Conservation (phyloP, 345 rosid species). For the Linum trigynum region DNA sequence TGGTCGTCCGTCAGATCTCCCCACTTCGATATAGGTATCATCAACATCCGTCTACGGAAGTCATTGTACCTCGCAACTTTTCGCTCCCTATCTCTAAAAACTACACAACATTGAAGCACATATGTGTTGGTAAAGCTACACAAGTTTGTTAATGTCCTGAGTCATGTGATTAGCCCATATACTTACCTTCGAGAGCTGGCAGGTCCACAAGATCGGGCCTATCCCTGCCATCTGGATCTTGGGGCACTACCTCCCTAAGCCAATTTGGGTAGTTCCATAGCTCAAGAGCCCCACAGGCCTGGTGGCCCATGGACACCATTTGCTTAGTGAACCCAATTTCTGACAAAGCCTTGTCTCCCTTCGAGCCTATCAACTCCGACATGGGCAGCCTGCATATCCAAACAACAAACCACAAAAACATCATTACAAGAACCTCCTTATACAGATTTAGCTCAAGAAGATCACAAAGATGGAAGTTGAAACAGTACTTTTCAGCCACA, state of each 20-base stretch:
- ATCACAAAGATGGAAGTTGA: no score
- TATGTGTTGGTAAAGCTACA: no score
- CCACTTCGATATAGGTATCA: constrained; percentile 48
- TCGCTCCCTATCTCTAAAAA: constrained; percentile 57
- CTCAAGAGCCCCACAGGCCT: constrained; percentile 45
- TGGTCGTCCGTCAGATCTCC: constrained; percentile 51
- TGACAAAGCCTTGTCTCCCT: constrained; percentile 31
- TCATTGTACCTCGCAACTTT: constrained; percentile 48
- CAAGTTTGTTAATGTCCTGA: no score
- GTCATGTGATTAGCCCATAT: no score
- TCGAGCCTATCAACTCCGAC: constrained; percentile 26
- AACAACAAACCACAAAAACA: background rate
- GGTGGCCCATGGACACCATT: constrained; percentile 66
- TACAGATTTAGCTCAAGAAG: no score
- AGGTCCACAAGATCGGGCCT: constrained; percentile 42
- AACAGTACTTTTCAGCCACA: constrained; percentile 11
- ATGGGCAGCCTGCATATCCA: constrained; percentile 23
- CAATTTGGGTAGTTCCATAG: constrained; percentile 53
- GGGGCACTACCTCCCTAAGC: constrained; percentile 35
- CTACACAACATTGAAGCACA: constrained; percentile 10
- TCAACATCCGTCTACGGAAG: constrained; percentile 31
- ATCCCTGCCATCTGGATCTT: constrained; percentile 33
- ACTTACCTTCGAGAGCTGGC: constrained; percentile 43
- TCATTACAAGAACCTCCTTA: no score
- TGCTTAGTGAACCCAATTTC: constrained; percentile 33